phyloP scores from a whole-genome alignment of 2,329 filamentous ascomycete genomes.

The Colletotrichum sp. region DNA sequence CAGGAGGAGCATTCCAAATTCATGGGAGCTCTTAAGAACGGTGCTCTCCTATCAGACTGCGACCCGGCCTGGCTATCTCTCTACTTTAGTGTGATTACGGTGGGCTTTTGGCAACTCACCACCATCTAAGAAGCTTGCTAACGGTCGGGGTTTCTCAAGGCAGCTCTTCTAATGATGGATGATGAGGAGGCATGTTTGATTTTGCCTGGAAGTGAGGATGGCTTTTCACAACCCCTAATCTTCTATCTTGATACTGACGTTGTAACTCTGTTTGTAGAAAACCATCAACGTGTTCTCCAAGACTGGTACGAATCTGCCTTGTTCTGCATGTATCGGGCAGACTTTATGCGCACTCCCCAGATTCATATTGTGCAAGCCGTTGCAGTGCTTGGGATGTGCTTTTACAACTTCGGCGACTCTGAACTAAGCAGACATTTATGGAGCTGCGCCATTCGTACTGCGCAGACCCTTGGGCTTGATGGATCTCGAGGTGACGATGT shows the following conservation, averaged over 20 bases:
- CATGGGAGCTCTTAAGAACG: not conserved
- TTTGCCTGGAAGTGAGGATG: not conserved
- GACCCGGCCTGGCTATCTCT: constrained; percentile 21
- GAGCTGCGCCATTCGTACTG: constrained; percentile 22
- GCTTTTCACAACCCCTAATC: not conserved
- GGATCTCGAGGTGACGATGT: not conserved
- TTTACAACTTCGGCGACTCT: constrained; percentile 21
- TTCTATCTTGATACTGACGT: not conserved
- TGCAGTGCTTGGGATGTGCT: constrained; percentile 24
- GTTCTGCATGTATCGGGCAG: constrained; percentile 17
- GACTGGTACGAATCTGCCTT: constrained; percentile 23
- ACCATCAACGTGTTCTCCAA: not conserved
- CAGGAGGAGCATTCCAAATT: constrained; percentile 8
- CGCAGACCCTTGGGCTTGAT: constrained; percentile 12
- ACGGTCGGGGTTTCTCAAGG: not conserved
- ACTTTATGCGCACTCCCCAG: constrained; percentile 16
- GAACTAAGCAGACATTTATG: constrained; percentile 14
- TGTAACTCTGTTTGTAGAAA: not conserved
- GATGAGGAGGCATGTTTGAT: not conserved
- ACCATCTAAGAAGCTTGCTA: not conserved
- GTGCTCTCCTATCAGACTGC: not conserved
- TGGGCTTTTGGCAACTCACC: not conserved
- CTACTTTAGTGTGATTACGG: constrained; percentile 23
- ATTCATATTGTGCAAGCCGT: constrained; percentile 21
- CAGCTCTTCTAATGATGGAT: constrained; percentile 9